A percentile compares a stretch with the other conserved stretches of the same genome.
Evolutionary conservation across 805 yeast genomes (phyloP).

Genomic region (Debaryomyces tyrocola): DNA sequence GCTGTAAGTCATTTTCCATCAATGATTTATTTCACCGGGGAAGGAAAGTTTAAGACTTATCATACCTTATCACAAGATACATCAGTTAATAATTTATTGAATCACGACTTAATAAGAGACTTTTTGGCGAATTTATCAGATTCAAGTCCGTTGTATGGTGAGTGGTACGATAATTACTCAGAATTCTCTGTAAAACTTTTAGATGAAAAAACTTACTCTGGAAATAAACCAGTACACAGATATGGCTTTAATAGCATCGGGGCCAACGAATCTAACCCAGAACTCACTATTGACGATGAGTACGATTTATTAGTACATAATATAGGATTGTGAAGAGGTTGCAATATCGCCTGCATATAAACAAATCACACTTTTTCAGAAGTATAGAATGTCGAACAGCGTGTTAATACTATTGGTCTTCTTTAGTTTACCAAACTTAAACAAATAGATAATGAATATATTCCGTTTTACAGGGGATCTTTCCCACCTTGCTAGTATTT

Average conservation of each 20-base stretch:
- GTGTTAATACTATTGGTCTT: not conserved
- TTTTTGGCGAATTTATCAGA: conserved; percentile 15
- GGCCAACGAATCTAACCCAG: conserved; percentile 4
- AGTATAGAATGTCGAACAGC: not conserved
- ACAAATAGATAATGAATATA: conserved; percentile 34
- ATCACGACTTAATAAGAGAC: conserved; percentile 12
- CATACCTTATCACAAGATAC: conserved; percentile 23
- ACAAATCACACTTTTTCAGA: no score
- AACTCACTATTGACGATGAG: conserved; percentile 16
- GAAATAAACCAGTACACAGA: conserved; percentile 2
- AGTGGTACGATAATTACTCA: conserved; percentile 12
- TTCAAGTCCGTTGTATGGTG: conserved; percentile 19
- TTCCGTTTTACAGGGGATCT: conserved; percentile 63
- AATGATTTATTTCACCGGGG: conserved; percentile 26
- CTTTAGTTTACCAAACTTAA: not conserved
- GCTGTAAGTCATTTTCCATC: conserved; percentile 33
- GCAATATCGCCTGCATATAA: not conserved
- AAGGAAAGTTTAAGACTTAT: conserved; percentile 22
- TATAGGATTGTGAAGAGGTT: not conserved
- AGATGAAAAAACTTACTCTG: conserved; percentile 3
- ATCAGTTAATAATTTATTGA: conserved; percentile 14
- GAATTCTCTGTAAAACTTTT: conserved; percentile 14
- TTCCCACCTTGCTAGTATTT: conserved; percentile 77
- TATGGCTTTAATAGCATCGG: conserved; percentile 13
- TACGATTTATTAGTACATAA: conserved; percentile 11